Base-by-base conservation (phyloP, 176 grass and related monocot species). In the Oryza longistaminata region DNA sequence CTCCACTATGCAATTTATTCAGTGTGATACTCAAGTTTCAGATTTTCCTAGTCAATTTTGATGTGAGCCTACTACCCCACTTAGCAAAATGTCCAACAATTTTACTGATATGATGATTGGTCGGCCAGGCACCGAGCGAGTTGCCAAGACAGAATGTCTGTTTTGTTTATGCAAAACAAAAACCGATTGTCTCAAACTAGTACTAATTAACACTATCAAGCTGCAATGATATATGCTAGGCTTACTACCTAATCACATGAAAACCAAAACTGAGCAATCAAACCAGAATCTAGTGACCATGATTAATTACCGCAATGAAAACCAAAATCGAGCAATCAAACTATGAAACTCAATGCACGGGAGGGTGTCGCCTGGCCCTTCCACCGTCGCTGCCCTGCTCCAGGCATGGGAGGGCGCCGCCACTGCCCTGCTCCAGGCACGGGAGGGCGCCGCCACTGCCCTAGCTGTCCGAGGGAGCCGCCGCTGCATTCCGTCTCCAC, bases 131-230 rank as follows among this genome's bases (percentile, higher is more conserved):
- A 72, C 39, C 70, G 43, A 45, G 21, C 3, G n/a, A 72, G 40
- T 72, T 26, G 43, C 71, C 42, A 6, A 73, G 58, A 16, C 43
- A 46, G 43, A 25, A 48, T 48, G 42, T 49, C 25, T 49, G 27
- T 83, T 21, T 58, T 58, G 53, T 58, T 58, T 58, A 21, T 0
- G 53, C 53, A 21, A 55, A 58, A 58, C 60, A 22, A 45, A 62
- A 78, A 66, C 27, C 83, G 35, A 5, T 11, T 7, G 35, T 26
- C 65, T 77, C 31, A 60, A 55, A 85, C 49, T 70, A 71, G 61
- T 77, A 12, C 4, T 40, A 19, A 78, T 16, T 11, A 85, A 78
- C 83, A 42, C 24, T 44, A 77, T 11, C 33, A 70, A 58, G 58
- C 58, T 62, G 58, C 70, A 49, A 49, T 48, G 73, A n/a, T 52